A percentile compares a stretch with the other conserved stretches of the same genome.
Conservation (phyloP, 768 basidiomycete species). For the Mycena kentingensis region DNA sequence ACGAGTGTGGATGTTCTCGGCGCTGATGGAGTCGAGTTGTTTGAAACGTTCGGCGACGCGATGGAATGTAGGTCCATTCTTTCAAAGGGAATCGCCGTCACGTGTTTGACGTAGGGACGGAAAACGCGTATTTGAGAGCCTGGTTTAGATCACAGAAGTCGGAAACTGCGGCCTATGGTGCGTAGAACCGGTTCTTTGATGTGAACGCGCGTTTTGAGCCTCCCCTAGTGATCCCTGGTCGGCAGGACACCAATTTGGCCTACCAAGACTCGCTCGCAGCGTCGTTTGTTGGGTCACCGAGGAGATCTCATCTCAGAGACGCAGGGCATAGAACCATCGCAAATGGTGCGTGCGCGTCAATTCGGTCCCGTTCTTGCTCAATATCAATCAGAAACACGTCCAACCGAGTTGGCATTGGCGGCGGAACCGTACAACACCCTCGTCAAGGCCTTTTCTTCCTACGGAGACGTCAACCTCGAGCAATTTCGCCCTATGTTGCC, state of each 20-base stretch:
- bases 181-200: slow-evolving; percentile 21
- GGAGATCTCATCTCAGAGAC: slow-evolving; percentile 65
- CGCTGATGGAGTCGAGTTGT: slow-evolving; percentile 78
- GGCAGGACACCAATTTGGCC: slow-evolving; percentile 52
- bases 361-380: background rate
- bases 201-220: slow-evolving; percentile 1
- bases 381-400: slow-evolving; percentile 29
- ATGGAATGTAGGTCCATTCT: slow-evolving; percentile 91
- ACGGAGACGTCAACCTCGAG: slow-evolving; percentile 55
- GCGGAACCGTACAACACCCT: slow-evolving; percentile 75
- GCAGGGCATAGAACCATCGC: slow-evolving; percentile 75
- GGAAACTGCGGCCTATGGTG: slow-evolving; percentile 54
- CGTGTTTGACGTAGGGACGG: slow-evolving; percentile 63
- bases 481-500: slow-evolving; percentile 64
- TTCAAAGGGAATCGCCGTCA: background rate
- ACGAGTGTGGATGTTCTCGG: slow-evolving; percentile 77
- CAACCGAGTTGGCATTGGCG: slow-evolving; percentile 35
- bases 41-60: slow-evolving; percentile 82
- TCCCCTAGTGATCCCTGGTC: slow-evolving; percentile 55
- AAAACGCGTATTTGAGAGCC: slow-evolving; percentile 86
- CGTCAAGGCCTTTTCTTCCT: slow-evolving; percentile 77
- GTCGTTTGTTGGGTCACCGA: slow-evolving; percentile 63
- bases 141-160: slow-evolving; percentile 72
- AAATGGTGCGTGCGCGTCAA: slow-evolving; percentile 53
- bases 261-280: slow-evolving; percentile 42